Evolutionary conservation across 306 rosid genomes (phyloP).

Genomic region (Hylodesmum podocarpum): DNA sequence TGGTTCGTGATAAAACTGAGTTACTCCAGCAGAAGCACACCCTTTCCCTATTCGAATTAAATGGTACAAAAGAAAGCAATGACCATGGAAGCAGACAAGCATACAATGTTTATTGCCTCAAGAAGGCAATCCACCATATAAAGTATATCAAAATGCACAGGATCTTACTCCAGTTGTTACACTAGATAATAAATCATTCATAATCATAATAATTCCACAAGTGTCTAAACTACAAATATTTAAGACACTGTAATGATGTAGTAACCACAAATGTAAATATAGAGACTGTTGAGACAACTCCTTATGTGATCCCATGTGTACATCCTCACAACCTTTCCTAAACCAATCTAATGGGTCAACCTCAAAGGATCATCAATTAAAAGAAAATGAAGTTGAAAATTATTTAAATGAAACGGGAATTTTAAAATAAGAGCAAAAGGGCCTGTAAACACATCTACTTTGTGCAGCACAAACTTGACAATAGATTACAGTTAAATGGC

Average conservation of each 20-base stretch:
- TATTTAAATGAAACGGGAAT: background rate
- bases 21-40: slow-evolving; percentile 98
- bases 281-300: background rate
- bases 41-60: slow-evolving; percentile 81
- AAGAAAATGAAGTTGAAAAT: background rate
- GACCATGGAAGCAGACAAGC: slow-evolving; percentile 50
- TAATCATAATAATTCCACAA: background rate
- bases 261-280: slow-evolving; percentile 15
- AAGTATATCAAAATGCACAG: slow-evolving; percentile 7
- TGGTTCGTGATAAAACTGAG: slow-evolving; percentile 74
- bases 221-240: background rate
- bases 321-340: slow-evolving; percentile 1
- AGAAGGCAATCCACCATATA: slow-evolving; percentile 40
- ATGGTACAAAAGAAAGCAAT: slow-evolving; percentile 68
- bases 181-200: background rate
- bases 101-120: slow-evolving; percentile 36
- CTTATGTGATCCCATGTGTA: background rate
- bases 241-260: background rate
- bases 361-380: slow-evolving; percentile 10
- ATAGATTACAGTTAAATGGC: background rate
- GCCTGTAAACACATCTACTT: background rate
- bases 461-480: background rate
- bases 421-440: background rate
- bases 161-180: slow-evolving; percentile 2
- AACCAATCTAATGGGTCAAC: background rate